phyloP scores from a whole-genome alignment of 352 stramenopile species.

The Phytopythium oedochilum region DNA sequence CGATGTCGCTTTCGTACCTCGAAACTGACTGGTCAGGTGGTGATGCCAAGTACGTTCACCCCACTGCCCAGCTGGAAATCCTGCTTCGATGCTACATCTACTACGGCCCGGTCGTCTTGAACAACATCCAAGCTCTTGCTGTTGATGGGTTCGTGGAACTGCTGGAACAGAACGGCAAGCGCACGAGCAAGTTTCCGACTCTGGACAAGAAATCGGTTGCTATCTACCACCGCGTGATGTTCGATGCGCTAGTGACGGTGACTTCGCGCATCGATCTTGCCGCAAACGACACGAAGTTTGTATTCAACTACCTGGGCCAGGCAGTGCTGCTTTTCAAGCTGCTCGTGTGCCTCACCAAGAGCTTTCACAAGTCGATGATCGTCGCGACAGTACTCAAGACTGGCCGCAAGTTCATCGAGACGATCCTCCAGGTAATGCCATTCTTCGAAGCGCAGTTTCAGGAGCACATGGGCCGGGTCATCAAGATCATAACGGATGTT shows the following conservation, averaged over 20 bases:
- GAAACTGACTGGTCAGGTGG: conserved; percentile 41
- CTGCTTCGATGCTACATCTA: conserved; percentile 34
- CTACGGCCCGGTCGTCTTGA: conserved; percentile 28
- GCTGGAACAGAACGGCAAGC: conserved; percentile 22
- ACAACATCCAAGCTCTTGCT: conserved; percentile 43
- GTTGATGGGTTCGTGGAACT: conserved; percentile 39
- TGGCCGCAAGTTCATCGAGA: conserved; percentile 48
- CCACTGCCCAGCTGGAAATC: conserved; percentile 30
- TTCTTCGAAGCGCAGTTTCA: conserved; percentile 52
- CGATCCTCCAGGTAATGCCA: conserved; percentile 43
- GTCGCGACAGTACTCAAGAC: conserved; percentile 47
- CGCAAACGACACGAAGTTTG: conserved; percentile 8
- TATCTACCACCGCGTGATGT: conserved; percentile 43
- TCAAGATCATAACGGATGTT: conserved; percentile 49
- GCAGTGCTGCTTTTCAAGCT: conserved; percentile 56
- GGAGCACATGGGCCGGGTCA: conserved; percentile 32
- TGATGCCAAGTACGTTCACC: conserved; percentile 34
- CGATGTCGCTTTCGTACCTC: conserved; percentile 29
- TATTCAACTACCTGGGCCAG: conserved; percentile 45
- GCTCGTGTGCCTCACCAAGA: conserved; percentile 53
- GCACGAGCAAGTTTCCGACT: conserved; percentile 22
- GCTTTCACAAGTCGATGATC: conserved; percentile 45
- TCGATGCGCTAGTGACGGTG: conserved; percentile 31
- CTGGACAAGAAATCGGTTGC: conserved; percentile 49
- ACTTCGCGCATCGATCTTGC: conserved; percentile 37